Base-by-base conservation (phyloP, 352 stramenopile species). In the Thalassiosira tumida region DNA sequence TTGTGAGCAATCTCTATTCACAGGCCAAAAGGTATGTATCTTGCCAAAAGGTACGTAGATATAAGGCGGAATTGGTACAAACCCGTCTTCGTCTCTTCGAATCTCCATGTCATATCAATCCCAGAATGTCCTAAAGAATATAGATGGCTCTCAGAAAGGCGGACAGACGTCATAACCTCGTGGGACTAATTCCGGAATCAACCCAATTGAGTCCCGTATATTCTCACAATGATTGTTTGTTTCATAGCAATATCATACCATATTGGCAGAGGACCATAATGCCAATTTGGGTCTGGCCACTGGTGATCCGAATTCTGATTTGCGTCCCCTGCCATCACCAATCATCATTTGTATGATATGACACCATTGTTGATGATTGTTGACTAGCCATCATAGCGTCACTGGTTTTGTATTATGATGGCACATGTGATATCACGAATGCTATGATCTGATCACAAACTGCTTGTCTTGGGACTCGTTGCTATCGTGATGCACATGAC, bases 401-500 rank as follows among this genome's bases (percentile, higher is more conserved):
- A n/a, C n/a, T n/a, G n/a, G n/a, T n/a, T n/a, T n/a, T n/a, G n/a
- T n/a, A n/a, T n/a, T n/a, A n/a, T n/a, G n/a, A n/a, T n/a, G n/a
- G n/a, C n/a, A n/a, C n/a, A n/a, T n/a, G n/a, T n/a, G n/a, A n/a
- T n/a, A n/a, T n/a, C n/a, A n/a, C n/a, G n/a, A n/a, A n/a, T n/a
- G n/a, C n/a, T n/a, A n/a, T n/a, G n/a, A n/a, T n/a, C n/a, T n/a
- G n/a, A n/a, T n/a, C n/a, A n/a, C n/a, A n/a, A n/a, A n/a, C n/a
- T 74, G 65, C 10, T 26, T 74, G 65, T 26, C 10, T 40, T 74
- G 65, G 65, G 65, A 74, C 65, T 74, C 35, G 65, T 74, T 15
- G 29, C 35, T 74, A 74, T 74, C 65, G 65, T 74, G 29, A 74
- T 40, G 29, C 10, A 40, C 65, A 74, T 40, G 65, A 74, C 65